Conservation (phyloP, 768 basidiomycete genomes). For the Myochromella boudieri region DNA sequence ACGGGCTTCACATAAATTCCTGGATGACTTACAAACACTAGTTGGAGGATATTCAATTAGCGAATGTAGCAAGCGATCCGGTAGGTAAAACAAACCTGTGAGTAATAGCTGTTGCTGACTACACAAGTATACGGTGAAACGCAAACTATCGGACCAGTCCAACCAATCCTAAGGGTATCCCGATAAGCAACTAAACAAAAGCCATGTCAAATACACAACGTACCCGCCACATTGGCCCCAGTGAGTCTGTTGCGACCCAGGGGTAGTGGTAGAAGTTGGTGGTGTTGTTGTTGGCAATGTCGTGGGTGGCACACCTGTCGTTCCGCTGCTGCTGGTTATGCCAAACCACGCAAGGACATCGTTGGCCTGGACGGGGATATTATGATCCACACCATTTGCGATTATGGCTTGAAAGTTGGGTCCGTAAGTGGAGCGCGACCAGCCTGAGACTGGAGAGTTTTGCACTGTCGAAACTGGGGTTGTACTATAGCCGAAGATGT, state of each 20-base stretch:
- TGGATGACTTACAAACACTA: conserved; percentile 12
- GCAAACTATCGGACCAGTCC: conserved; percentile 26
- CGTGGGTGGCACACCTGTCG: conserved; percentile 16
- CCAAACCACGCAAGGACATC: conserved; percentile 51
- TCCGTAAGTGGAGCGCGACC: conserved; percentile 49
- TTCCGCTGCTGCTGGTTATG: conserved; percentile 27
- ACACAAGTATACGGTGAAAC: conserved; percentile 23
- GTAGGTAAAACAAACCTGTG: conserved; percentile 20
- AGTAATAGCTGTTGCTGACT: conserved; percentile 19
- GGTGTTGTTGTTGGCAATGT: conserved; percentile 17
- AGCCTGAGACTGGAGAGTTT: conserved; percentile 43
- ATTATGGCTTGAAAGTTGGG: conserved; percentile 49
- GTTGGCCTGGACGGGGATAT: conserved; percentile 48
- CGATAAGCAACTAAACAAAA: not conserved
- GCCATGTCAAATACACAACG: conserved; percentile 5
- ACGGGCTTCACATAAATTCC: too few species aligned
- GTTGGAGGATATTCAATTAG: not conserved
- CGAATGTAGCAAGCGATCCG: not conserved
- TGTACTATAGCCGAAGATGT: conserved; percentile 44
- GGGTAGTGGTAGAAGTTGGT: conserved; percentile 12
- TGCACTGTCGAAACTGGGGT: conserved; percentile 38
- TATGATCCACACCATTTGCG: conserved; percentile 48
- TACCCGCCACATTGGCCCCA: conserved; percentile 24
- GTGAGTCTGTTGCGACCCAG: conserved; percentile 17
- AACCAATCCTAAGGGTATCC: conserved; percentile 21